Evolutionary conservation across 495 filamentous ascomycete genomes (phyloP).

Genomic region (Tuber brumale): DNA sequence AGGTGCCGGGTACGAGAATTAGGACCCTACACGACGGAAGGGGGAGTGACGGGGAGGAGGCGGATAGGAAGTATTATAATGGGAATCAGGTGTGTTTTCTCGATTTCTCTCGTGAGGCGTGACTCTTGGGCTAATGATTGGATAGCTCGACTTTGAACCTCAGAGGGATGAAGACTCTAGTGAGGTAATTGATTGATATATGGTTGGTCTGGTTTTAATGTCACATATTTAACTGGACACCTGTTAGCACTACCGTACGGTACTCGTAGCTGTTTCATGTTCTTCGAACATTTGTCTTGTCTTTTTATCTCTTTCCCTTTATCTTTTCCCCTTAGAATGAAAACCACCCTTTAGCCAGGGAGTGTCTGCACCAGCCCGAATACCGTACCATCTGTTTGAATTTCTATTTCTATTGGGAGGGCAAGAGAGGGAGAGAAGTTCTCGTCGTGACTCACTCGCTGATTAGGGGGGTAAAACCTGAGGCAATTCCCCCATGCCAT

Average conservation of each 20-base stretch:
- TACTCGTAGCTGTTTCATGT: background rate
- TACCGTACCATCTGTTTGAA: background rate
- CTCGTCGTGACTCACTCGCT: background rate
- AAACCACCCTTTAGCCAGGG: background rate
- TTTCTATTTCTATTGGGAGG: background rate
- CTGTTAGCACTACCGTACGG: background rate
- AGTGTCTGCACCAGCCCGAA: background rate
- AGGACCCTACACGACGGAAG: conserved; percentile 55
- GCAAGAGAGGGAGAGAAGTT: background rate
- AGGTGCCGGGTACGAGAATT: conserved; percentile 45
- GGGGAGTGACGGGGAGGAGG: conserved; percentile 43
- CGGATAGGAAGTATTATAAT: conserved; percentile 58
- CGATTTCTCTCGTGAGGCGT: conserved; percentile 5
- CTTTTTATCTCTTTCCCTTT: background rate
- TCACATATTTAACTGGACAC: background rate
- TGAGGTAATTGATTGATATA: background rate
- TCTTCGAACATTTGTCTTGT: background rate
- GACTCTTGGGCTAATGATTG: background rate
- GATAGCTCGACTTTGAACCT: conserved; percentile 37
- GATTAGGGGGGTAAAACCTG: background rate
- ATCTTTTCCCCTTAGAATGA: background rate
- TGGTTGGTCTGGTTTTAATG: background rate
- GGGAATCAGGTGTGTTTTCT: conserved; percentile 57
- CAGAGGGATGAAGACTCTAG: conserved; percentile 23
- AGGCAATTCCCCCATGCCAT: background rate